phyloP scores from a whole-genome alignment of 1,139 yeast species.

The Suhomyces bribrorum region DNA sequence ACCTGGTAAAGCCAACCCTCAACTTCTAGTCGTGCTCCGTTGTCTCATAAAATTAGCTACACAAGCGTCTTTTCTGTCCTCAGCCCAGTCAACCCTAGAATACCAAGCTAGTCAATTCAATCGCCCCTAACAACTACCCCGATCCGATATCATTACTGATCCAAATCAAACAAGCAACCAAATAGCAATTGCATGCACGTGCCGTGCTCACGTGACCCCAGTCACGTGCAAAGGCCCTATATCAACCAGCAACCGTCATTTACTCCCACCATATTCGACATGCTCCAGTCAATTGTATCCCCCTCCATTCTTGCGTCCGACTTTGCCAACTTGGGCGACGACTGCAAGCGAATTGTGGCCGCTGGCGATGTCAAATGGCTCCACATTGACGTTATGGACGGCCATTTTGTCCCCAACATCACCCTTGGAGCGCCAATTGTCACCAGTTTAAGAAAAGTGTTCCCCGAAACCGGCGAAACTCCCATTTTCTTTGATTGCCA shows the following conservation, averaged over 20 bases:
- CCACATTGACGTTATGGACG: slow-evolving; percentile 98
- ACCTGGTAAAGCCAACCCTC: no score
- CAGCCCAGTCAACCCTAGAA: no score
- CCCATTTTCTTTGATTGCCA: slow-evolving; percentile 92
- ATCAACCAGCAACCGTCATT: not conserved
- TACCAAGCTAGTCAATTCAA: no score
- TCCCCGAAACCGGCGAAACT: slow-evolving; percentile 57
- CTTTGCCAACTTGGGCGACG: slow-evolving; percentile 84
- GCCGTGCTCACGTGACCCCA: slow-evolving; percentile 1
- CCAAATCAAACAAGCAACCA: no score
- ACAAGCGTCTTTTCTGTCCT: no score
- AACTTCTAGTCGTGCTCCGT: no score
- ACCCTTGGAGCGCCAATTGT: slow-evolving; percentile 93
- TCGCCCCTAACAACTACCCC: no score
- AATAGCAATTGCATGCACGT: no score
- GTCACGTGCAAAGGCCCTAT: no score
- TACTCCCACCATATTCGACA: slow-evolving; percentile 21
- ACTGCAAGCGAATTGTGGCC: slow-evolving; percentile 74
- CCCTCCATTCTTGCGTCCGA: slow-evolving; percentile 96
- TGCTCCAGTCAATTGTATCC: slow-evolving; percentile 87
- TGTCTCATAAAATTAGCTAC: no score
- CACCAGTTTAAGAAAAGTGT: slow-evolving; percentile 69
- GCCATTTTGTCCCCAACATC: slow-evolving; percentile 96
- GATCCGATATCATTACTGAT: no score
- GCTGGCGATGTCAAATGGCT: slow-evolving; percentile 77